Conservation (phyloP, 441 rosid genomes). For the Syzygium syzygioides region DNA sequence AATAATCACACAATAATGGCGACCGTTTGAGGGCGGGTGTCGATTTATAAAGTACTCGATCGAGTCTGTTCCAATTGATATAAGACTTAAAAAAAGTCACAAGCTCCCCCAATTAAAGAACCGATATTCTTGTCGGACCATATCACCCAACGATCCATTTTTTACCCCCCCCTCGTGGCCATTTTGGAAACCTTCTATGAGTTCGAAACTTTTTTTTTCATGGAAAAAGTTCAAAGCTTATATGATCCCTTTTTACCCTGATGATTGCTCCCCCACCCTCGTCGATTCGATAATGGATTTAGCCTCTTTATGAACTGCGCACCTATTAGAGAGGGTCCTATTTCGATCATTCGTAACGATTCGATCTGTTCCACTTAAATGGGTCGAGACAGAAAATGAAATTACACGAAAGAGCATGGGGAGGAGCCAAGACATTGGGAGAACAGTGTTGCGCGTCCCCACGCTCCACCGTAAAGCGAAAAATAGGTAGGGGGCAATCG, state of each 20-base stretch:
- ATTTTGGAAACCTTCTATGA: rapidly evolving
- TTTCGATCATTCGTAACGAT: neutral
- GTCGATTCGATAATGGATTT: rapidly evolving
- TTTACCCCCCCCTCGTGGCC: rapidly evolving
- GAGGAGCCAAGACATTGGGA: neutral
- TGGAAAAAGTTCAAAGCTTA: no score
- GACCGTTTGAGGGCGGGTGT: neutral
- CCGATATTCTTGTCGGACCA: neutral
- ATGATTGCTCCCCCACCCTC: rapidly evolving
- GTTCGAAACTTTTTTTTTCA: neutral
- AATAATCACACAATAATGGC: neutral
- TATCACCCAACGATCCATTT: neutral
- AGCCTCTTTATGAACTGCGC: rapidly evolving
- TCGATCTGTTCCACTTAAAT: rapidly evolving
- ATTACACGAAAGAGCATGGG: neutral
- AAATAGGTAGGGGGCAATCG: neutral
- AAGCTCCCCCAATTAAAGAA: neutral
- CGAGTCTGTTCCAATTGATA: neutral
- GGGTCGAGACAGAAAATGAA: neutral
- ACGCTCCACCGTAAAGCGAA: neutral
- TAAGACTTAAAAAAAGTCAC: neutral
- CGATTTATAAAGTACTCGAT: neutral
- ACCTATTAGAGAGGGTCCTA: neutral
- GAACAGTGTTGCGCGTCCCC: neutral
- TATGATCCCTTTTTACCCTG: rapidly evolving